Evolutionary conservation across 768 basidiomycete genomes (phyloP).

Genomic region (Coprinopsis cinerea): DNA sequence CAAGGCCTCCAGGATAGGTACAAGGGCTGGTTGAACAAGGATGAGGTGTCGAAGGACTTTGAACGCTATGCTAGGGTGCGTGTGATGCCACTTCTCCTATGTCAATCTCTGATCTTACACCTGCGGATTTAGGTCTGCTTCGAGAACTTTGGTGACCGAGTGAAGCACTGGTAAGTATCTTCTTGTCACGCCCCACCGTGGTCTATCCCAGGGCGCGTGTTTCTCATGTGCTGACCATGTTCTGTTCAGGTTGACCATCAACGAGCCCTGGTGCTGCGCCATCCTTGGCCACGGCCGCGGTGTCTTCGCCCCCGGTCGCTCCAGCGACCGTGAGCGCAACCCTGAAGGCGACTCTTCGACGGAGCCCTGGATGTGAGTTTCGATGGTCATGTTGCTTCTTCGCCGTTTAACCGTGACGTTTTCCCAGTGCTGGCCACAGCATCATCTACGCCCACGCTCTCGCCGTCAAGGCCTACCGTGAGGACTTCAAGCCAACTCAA

Average conservation of each 20-base stretch:
- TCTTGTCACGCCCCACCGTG: background rate
- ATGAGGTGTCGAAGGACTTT: conserved; percentile 64
- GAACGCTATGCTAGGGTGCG: conserved; percentile 50
- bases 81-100: conserved; percentile 6
- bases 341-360: conserved; percentile 58
- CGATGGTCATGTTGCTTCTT: conserved; percentile 3
- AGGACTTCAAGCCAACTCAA: conserved; percentile 57
- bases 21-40: conserved; percentile 70
- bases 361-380: conserved; percentile 63
- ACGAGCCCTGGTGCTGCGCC: conserved; percentile 72
- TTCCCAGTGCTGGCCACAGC: conserved; percentile 56
- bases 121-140: conserved; percentile 51
- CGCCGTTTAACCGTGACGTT: background rate
- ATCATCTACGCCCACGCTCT: conserved; percentile 66
- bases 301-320: conserved; percentile 66
- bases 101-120: no score
- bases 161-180: conserved; percentile 57
- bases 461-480: conserved; percentile 61
- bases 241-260: conserved; percentile 57
- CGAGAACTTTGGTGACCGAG: conserved; percentile 67
- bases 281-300: conserved; percentile 68
- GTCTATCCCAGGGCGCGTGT: no score
- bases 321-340: conserved; percentile 55
- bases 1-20: conserved; percentile 70
- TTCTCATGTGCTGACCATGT: no score